These are phyloP conservation scores for Vitis vinifera DNA, from an alignment of 164 flowering plant genomes.

Conservation along the genomic window ASM3070453v1 NC_081811.1:2954501-2955000, in stretches of 20 bases:
- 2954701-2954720: not conserved
- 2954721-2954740: not conserved
- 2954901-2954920: too few species aligned
- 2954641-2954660: slow-evolving; percentile 92
- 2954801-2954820: too few species aligned
- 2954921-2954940: too few species aligned
- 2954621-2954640: slow-evolving; percentile 62
- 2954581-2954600: slow-evolving; percentile 38
- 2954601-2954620: slow-evolving; percentile 46
- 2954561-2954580: slow-evolving; percentile 64
- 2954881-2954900: too few species aligned
- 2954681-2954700: slow-evolving; percentile 30
- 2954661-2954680: slow-evolving; percentile 72
- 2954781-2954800: not conserved
- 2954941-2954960: too few species aligned
- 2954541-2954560: slow-evolving; percentile 80
- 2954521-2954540: slow-evolving; percentile 64
- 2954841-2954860: too few species aligned
- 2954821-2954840: too few species aligned
- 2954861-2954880: too few species aligned
- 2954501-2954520: slow-evolving; percentile 74
- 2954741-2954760: not conserved
- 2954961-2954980: too few species aligned
- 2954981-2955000: too few species aligned
- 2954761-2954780: not conserved